A percentile compares a stretch with the other conserved stretches of the same genome.
These are phyloP conservation scores for Colletotrichum lupini DNA, from an alignment of 2,329 filamentous ascomycete genomes.

Conservation along the genomic window DNA sequence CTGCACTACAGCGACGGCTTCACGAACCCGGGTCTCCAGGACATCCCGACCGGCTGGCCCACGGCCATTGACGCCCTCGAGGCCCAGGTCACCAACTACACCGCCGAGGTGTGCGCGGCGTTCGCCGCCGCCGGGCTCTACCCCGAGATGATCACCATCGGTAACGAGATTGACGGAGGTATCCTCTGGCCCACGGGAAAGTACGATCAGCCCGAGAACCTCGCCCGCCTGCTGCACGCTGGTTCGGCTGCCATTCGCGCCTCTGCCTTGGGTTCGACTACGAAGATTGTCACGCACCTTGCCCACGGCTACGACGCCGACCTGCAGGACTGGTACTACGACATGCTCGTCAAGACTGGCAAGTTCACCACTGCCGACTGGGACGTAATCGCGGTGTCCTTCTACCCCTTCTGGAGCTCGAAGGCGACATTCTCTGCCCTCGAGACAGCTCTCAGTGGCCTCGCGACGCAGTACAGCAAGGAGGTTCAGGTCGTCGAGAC, in stretches of 20 bases:
- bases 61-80: slow-evolving; percentile 7
- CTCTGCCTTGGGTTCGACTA: no score
- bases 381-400: slow-evolving; percentile 8
- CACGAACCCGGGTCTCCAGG: slow-evolving; percentile 2
- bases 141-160: slow-evolving; percentile 11
- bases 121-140: slow-evolving; percentile 7
- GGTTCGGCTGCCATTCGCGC: no score
- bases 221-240: no score
- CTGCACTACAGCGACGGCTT: not conserved
- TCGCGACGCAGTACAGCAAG: not conserved
- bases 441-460: not conserved
- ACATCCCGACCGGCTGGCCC: slow-evolving; percentile 3
- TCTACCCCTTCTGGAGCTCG: slow-evolving; percentile 8
- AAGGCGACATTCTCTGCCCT: not conserved
- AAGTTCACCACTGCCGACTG: not conserved
- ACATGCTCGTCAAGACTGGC: no score
- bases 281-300: not conserved
- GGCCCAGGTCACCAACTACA: not conserved
- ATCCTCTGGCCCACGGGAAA: not conserved
- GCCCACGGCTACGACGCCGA: no score
- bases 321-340: no score
- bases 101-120: not conserved
- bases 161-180: slow-evolving; percentile 6
- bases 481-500: slow-evolving; percentile 11
- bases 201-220: no score